Evolutionary conservation across 2,329 filamentous ascomycete genomes (phyloP), one percentile per base, ranked within the genome.

Genomic region (Zalaria sp.): DNA sequence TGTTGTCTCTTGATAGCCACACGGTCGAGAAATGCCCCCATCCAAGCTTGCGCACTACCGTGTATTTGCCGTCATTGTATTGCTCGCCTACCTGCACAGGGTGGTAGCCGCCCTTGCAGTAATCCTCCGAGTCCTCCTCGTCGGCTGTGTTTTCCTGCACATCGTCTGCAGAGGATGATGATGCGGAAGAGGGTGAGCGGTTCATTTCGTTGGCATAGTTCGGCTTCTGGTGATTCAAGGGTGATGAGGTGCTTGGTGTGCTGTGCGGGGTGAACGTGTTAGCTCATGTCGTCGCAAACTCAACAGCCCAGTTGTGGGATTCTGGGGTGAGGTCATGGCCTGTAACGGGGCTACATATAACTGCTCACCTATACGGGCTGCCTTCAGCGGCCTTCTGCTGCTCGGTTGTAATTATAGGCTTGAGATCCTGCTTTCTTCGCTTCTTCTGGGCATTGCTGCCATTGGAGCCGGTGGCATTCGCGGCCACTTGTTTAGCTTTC

Each of bases 11-110:
- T 67, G 77, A 79, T 48, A 81, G 64, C 77, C 77, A 96, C 52
- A 96, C 89, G 29, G 89, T 98, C n/a, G 89, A 95, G 67, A 96
- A 98, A 59, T 96, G 89, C 48, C 91, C 91, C 89, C 89, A 96
- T 52, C 89, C 89, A 41, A 96, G 73, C 70, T 96, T 96, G 66
- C 88, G 83, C 62, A 96, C 83, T 44, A 96, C 80, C 10, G 88
- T 91, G 66, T 98, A 98, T 67, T 85, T 89, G 53, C 86, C 88
- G 61, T 96, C 86, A 62, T 96, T 96, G 75, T 95, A 96, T 57
- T 87, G 83, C 67, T 98, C 91, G 54, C 91, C 91, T 46, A 96
- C 82, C 54, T 79, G 75, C 39, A 98, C 91, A 3, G 91, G 91
- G 59, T 98, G 91, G 64, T 96, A 98, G 46, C 91, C 91, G 56